A percentile compares a stretch with the other conserved stretches of the same genome.
Evolutionary conservation across 2,329 filamentous ascomycete species (phyloP).

Genomic region (Colletotrichum noveboracense): DNA sequence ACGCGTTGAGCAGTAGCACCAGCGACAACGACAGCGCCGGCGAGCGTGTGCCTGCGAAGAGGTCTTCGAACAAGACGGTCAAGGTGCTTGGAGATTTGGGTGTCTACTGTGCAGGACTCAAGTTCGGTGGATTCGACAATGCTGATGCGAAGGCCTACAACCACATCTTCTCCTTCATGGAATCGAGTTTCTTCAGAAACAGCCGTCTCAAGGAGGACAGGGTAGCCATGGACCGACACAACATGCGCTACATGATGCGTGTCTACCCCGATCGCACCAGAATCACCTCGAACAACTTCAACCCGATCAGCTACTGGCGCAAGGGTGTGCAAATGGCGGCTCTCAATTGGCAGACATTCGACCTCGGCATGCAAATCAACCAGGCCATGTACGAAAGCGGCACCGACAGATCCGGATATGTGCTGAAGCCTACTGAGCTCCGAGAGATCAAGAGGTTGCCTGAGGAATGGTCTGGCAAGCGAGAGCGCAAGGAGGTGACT

Average conservation of each 20-base stretch:
- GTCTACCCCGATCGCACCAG: slow-evolving; percentile 89
- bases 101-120: slow-evolving; percentile 76
- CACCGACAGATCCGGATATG: slow-evolving; percentile 86
- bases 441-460: slow-evolving; percentile 71
- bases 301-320: slow-evolving; percentile 92
- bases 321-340: slow-evolving; percentile 97
- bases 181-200: slow-evolving; percentile 84
- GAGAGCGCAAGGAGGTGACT: slow-evolving; percentile 80
- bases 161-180: slow-evolving; percentile 94
- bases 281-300: slow-evolving; percentile 90
- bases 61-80: slow-evolving; percentile 83
- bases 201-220: slow-evolving; percentile 79
- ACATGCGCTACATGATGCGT: slow-evolving; percentile 88
- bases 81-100: slow-evolving; percentile 84
- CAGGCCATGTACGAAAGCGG: slow-evolving; percentile 96
- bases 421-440: slow-evolving; percentile 88
- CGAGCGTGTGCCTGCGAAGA: slow-evolving; percentile 61
- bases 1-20: slow-evolving; percentile 63
- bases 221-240: slow-evolving; percentile 83
- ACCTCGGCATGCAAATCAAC: slow-evolving; percentile 94
- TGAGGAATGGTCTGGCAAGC: slow-evolving; percentile 62
- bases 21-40: slow-evolving; percentile 81
- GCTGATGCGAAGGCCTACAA: slow-evolving; percentile 86
- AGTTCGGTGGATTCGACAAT: slow-evolving; percentile 81
- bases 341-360: slow-evolving; percentile 98